Percentiles rank a stretch among this genome's conserved stretches.
Evolutionary conservation across 306 rosid genomes (phyloP).

Genomic region (Cyamopsis tetragonoloba): DNA sequence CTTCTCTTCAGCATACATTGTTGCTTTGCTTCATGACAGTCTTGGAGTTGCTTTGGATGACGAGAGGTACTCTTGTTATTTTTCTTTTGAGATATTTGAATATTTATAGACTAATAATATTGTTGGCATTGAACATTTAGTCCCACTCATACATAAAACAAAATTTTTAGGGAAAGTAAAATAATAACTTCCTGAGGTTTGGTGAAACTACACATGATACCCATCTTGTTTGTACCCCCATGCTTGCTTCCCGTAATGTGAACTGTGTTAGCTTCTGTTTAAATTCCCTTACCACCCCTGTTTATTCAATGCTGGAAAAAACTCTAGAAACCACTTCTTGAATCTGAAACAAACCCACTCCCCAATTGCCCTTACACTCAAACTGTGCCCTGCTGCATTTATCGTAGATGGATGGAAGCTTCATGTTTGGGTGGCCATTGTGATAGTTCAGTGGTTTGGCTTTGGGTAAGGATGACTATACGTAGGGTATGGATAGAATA

Average conservation of each 20-base stretch:
- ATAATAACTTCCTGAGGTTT: not conserved
- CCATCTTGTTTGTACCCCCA: not conserved
- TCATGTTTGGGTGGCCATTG: not conserved
- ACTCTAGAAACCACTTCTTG: not conserved
- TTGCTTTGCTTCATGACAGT: conserved; percentile 93
- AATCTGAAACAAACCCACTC: not conserved
- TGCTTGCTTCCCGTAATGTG: not conserved
- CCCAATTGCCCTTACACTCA: too few species aligned
- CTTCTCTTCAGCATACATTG: conserved; percentile 94
- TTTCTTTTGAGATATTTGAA: conserved; percentile 2
- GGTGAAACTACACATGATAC: not conserved
- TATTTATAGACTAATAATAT: not conserved
- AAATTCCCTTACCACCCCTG: not conserved
- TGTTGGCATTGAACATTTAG: not conserved
- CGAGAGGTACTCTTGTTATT: conserved; percentile 53
- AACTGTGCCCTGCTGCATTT: too few species aligned
- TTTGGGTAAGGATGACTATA: too few species aligned
- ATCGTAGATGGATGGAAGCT: not conserved
- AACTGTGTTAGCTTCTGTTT: not conserved
- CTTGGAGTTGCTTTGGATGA: conserved; percentile 81
- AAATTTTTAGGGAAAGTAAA: not conserved
- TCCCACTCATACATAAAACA: not conserved
- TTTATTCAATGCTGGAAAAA: not conserved
- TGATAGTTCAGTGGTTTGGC: not conserved
- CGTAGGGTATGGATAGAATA: too few species aligned